Percentiles rank a stretch among this genome's conserved stretches.
Conservation (phyloP, 2,329 filamentous ascomycete species). For the Ophiostoma triangulosporum region DNA sequence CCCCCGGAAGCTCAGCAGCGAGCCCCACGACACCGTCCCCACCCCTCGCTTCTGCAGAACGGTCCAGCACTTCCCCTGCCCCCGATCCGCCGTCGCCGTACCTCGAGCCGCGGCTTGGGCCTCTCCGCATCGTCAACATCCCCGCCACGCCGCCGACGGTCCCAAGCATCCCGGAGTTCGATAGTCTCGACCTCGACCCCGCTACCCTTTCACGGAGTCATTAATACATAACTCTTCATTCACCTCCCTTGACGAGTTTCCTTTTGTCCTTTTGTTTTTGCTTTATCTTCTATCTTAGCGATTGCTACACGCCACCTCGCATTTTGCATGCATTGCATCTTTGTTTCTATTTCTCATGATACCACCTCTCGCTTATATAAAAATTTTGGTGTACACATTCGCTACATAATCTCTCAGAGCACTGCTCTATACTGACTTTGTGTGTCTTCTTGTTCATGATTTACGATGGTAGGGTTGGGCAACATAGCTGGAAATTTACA, state of each 20-base stretch:
- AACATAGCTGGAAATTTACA: neutral
- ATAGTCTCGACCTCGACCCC: neutral
- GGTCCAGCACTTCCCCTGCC: neutral
- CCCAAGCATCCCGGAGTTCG: neutral
- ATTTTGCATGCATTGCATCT: neutral
- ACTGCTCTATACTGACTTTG: neutral
- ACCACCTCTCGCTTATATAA: neutral
- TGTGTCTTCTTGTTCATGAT: neutral
- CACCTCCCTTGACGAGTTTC: neutral
- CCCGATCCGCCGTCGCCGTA: slow-evolving; percentile 1
- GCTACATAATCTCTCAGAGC: neutral
- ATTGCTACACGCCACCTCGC: neutral
- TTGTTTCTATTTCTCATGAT: neutral
- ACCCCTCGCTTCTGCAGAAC: neutral
- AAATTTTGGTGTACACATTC: neutral
- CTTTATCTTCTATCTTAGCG: no score
- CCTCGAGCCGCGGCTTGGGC: slow-evolving; percentile 4
- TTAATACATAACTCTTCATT: neutral
- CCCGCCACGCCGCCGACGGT: neutral
- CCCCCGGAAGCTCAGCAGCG: neutral
- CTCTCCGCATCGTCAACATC: slow-evolving; percentile 6
- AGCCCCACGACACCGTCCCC: neutral
- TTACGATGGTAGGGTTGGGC: neutral
- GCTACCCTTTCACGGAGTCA: neutral
- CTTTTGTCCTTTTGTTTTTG: neutral